These are phyloP conservation scores for Pseudozyma tsukubaensis DNA, from an alignment of 1,284 basidiomycete genomes.

Conservation along the genomic window DNA sequence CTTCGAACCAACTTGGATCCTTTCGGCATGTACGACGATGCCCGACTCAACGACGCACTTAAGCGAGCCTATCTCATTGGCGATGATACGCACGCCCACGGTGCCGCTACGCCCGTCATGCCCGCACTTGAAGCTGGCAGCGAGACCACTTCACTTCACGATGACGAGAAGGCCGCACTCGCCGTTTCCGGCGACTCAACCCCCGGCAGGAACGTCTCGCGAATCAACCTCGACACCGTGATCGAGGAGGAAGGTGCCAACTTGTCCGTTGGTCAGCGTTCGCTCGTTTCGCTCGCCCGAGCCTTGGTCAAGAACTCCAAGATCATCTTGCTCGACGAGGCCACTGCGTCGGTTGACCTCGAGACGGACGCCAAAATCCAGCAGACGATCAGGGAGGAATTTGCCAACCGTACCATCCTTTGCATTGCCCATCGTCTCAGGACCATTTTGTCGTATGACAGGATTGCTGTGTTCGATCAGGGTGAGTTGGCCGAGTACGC, in stretches of 20 bases:
- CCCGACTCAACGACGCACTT: conserved; percentile 66
- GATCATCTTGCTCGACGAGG: conserved; percentile 73
- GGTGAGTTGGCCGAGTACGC: conserved; percentile 81
- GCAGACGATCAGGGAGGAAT: conserved; percentile 84
- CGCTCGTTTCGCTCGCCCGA: conserved; percentile 68
- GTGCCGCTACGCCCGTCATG: conserved; percentile 31
- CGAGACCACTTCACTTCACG: conserved; percentile 21
- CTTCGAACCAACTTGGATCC: conserved; percentile 70
- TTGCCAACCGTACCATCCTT: conserved; percentile 80
- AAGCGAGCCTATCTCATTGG: conserved; percentile 66
- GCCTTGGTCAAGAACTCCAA: conserved; percentile 66
- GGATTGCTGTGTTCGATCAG: conserved; percentile 81
- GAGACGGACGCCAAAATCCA: conserved; percentile 87
- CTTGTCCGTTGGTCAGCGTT: conserved; percentile 68
- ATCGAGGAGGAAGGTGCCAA: conserved; percentile 68
- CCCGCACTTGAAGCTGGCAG: conserved; percentile 23
- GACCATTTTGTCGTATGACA: conserved; percentile 83
- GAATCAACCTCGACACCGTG: conserved; percentile 64
- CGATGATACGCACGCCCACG: conserved; percentile 49
- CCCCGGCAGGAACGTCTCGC: conserved; percentile 32
- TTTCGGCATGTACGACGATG: conserved; percentile 67
- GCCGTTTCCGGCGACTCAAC: conserved; percentile 26
- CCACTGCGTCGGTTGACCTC: conserved; percentile 81
- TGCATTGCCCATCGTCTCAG: conserved; percentile 80
- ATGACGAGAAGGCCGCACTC: conserved; percentile 36